phyloP scores from a whole-genome alignment of 768 basidiomycete genomes.

The Bullera alba region DNA sequence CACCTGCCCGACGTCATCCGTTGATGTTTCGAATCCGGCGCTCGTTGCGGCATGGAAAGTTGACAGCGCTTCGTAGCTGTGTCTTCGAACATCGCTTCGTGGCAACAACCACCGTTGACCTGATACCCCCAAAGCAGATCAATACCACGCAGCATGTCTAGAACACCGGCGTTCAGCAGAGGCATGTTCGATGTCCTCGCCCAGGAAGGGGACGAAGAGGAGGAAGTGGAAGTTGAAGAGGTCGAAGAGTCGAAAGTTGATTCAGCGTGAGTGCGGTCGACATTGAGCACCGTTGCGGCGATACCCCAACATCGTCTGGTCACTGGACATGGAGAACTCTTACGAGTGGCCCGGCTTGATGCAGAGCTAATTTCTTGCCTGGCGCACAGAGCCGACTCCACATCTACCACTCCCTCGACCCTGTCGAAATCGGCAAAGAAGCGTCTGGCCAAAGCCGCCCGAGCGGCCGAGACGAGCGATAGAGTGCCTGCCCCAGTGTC shows the following conservation, averaged over 20 bases:
- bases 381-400: neutral
- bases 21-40: too few relatives aligned
- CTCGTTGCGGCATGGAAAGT: too few relatives aligned
- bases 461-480: constrained; percentile 7
- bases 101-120: too few relatives aligned
- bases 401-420: neutral
- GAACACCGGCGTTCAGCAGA: constrained; percentile 14
- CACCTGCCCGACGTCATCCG: too few relatives aligned
- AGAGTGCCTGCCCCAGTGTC: neutral
- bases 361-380: neutral
- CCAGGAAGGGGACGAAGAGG: constrained; percentile 14
- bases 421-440: constrained; percentile 28
- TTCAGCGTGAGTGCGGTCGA: neutral
- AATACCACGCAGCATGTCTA: constrained; percentile 9
- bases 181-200: constrained; percentile 25
- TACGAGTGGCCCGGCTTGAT: neutral
- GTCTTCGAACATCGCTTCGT: too few relatives aligned
- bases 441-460: constrained; percentile 20
- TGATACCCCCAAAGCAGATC: too few relatives aligned
- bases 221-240: constrained; percentile 25
- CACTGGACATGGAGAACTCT: neutral
- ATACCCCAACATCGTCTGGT: neutral
- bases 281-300: neutral
- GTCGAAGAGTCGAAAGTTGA: constrained; percentile 1
- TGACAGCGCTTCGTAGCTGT: too few relatives aligned